Evolutionary conservation across 495 filamentous ascomycete species (phyloP).

Genomic region (Neurospora africana): DNA sequence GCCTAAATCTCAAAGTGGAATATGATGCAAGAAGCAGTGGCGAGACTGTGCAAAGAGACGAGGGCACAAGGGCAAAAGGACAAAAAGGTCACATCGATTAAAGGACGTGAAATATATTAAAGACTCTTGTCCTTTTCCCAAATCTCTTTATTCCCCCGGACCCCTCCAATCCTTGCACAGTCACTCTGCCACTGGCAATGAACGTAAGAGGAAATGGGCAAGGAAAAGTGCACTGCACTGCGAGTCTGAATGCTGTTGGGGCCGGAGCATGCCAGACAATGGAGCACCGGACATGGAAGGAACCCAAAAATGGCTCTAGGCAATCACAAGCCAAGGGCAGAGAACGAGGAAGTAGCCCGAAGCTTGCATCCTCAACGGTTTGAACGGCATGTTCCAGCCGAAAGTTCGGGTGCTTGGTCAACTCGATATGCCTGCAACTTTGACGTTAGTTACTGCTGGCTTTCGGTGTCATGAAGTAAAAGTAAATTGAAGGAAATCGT

Average conservation of each 20-base stretch:
- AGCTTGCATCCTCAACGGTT: neutral
- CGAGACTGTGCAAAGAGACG: conserved; percentile 16
- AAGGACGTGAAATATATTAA: conserved; percentile 16
- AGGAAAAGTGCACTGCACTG: neutral
- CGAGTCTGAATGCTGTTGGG: neutral
- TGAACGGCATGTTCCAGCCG: neutral
- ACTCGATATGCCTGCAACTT: neutral
- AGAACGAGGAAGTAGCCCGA: neutral
- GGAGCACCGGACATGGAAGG: conserved; percentile 27
- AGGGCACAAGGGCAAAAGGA: conserved; percentile 1
- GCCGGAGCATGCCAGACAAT: conserved; percentile 13
- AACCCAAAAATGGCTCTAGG: conserved; percentile 1
- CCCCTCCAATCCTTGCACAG: neutral
- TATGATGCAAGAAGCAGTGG: conserved; percentile 6
- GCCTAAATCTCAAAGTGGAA: neutral
- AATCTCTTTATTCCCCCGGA: conserved; percentile 15
- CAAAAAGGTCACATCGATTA: conserved; percentile 18
- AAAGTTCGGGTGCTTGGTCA: neutral
- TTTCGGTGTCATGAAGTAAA: neutral
- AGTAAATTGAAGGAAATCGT: neutral
- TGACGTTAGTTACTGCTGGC: neutral
- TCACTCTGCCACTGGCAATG: neutral
- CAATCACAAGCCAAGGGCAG: conserved; percentile 2
- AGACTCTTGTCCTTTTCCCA: neutral
- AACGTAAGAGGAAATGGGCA: neutral